Evolutionary conservation across 805 yeast species (phyloP), one percentile per base, ranked within the genome.

Genomic region (Metschnikowia lachancei): DNA sequence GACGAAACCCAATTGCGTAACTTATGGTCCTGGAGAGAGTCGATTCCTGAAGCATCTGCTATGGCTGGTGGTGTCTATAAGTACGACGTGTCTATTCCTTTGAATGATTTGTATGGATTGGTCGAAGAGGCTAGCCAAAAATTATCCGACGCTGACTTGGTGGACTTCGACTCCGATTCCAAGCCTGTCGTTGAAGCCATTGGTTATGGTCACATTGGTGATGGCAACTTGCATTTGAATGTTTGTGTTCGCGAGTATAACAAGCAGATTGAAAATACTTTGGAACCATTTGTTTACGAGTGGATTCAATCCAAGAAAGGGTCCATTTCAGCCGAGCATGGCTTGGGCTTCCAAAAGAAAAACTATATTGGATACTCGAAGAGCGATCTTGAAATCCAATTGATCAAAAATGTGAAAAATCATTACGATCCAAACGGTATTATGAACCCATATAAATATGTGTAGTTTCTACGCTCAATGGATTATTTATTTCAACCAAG

Each of bases 161-260:
- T 83, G 18, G 87, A 85, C 44, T 42, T 67, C 36, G 80, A 76
- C 39, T 80, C 82, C 29, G 85, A 78, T 35, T 73, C 76, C 3
- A 77, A 76, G 63, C 96, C 97, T 2, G 97, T 87, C 2, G 83
- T 88, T 44, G 85, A 81, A 50, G 95, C 95, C 10, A 83, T 92
- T 54, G 99, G 99, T 0, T 94, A 92, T 60, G 99, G 99, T n/a
- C 99, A 94, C 62, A 79, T 94, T 59, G 99, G 99, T 46, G 99
- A 94, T 63, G 98, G 99, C 43, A 94, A 94, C 68, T 73, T 94
- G 59, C 99, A 94, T 66, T 78, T 94, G 62, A 94, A 94, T 62
- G 95, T 94, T 42, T 85, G 95, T 36, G 96, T 90, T 14, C 80
- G 97, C 65, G 78, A 81, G 59, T 94, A 94, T 68, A 76, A 76